Conservation (phyloP, 495 filamentous ascomycete genomes). For the Penicillium cinerascens region DNA sequence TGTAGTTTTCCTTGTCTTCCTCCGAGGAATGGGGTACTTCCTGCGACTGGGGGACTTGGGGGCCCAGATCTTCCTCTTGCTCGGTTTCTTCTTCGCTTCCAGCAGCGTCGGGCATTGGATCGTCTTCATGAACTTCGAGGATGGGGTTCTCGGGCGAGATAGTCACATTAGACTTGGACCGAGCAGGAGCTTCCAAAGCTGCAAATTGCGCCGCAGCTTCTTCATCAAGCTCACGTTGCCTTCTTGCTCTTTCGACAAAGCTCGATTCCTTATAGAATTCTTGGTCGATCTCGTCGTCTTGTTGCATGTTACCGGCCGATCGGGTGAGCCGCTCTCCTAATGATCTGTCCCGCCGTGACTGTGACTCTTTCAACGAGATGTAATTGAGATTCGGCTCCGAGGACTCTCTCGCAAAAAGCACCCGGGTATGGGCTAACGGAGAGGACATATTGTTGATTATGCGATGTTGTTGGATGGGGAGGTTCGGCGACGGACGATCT, state of each 20-base stretch:
- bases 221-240: conserved; percentile 34
- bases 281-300: conserved; percentile 41
- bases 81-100: conserved; percentile 53
- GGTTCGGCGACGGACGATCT: conserved; percentile 51
- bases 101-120: conserved; percentile 15
- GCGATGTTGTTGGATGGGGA: conserved; percentile 42
- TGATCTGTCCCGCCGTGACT: conserved; percentile 33
- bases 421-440: conserved; percentile 32
- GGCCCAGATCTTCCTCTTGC: conserved; percentile 40
- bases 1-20: conserved; percentile 52
- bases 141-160: conserved; percentile 2
- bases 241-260: conserved; percentile 38
- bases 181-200: conserved; percentile 34
- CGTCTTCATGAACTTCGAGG: conserved; percentile 1
- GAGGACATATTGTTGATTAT: conserved; percentile 40
- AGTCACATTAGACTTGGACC: conserved; percentile 11
- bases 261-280: conserved; percentile 47
- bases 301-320: conserved; percentile 35
- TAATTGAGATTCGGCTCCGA: conserved; percentile 49
- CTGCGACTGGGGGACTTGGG: conserved; percentile 26
- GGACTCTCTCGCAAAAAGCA: conserved; percentile 35
- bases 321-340: conserved; percentile 39
- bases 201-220: conserved; percentile 41
- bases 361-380: conserved; percentile 51
- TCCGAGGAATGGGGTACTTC: conserved; percentile 30